Conservation (phyloP, 2,329 filamentous ascomycete species). For the Trichophyton simii region DNA sequence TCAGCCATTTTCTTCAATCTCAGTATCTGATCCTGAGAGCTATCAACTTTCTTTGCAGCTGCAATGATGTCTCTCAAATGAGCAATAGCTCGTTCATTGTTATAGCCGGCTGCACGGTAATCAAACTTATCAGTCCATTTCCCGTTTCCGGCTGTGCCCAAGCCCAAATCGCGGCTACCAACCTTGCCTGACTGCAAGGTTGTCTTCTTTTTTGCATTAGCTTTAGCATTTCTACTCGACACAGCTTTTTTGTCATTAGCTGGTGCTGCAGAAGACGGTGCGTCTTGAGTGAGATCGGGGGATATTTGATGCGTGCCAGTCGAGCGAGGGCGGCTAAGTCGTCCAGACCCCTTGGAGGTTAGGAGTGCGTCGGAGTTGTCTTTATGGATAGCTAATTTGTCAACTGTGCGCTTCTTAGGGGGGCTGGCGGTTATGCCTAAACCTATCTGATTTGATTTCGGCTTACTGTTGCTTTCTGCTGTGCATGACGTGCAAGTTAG, state of each 20-base stretch:
- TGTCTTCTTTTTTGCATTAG: background rate
- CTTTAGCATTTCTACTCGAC: background rate
- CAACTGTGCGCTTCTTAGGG: conserved; percentile 7
- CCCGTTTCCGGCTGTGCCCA: background rate
- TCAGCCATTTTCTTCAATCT: background rate
- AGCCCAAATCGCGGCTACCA: background rate
- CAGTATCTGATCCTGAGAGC: background rate
- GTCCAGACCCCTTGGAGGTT: background rate
- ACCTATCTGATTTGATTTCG: conserved; percentile 11
- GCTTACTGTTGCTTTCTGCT: background rate
- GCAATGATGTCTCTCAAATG: background rate
- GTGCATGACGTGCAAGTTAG: background rate
- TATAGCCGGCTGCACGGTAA: background rate
- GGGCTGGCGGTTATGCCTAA: conserved; percentile 22
- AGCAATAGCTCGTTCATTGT: background rate
- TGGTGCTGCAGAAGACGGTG: background rate
- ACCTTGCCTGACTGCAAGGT: no score
- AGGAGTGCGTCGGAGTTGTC: background rate
- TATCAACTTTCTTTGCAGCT: background rate
- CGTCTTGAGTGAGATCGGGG: background rate
- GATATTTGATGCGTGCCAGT: background rate
- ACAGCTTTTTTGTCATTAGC: background rate
- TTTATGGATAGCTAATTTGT: background rate
- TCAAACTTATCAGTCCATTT: background rate
- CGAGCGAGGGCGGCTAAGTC: background rate